Base-by-base conservation (phyloP, 495 filamentous ascomycete species). In the Talaromyces nanjingensis region DNA sequence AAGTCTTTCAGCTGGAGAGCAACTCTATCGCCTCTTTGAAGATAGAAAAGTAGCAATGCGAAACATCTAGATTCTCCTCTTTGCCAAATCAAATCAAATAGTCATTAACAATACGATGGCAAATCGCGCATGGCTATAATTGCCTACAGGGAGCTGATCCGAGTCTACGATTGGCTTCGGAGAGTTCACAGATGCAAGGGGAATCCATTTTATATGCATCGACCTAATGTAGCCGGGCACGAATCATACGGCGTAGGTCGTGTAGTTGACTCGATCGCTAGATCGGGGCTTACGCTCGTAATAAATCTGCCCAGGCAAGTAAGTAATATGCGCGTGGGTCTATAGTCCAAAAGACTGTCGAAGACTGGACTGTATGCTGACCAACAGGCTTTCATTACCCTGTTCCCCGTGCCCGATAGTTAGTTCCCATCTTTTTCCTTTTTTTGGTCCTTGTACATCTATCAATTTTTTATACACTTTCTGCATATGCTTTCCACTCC, bases 161-260 rank as follows among this genome's bases (percentile, higher is more conserved):
- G 45, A 25, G 59, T 25, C 34, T 29, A n/a, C n/a, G 11, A 70
- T 71, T 71, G 67, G 69, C 37, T 63, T 53, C 65, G 57, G 54
- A 61, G 47, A 74, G 68, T 78, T 34, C 16, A 75, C 77, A 74
- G 73, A 75, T 73, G 74, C 73, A 79, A 79, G 77, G 77, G 72
- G 73, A 72, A 53, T 54, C 18, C 45, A 65, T 61, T 47, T 62
- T 52, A 62, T 62, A 39, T 62, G 60, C 60, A 54, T 39, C 34
- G 45, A 52, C 20, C 60, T 25, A 49, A 33, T 37, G 39, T 29
- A 37, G 45, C 60, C 45, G 60, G 60, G 60, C 60, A 62, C 60
- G 60, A 62, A 62, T 62, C 60, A 62, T 20, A 49, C 24, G 22
- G 16, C 45, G 45, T 49, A 47, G 59, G 18, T 11, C 8, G 42